Evolutionary conservation across 2,329 filamentous ascomycete species (phyloP).

Genomic region (Paecilomyces niveus): DNA sequence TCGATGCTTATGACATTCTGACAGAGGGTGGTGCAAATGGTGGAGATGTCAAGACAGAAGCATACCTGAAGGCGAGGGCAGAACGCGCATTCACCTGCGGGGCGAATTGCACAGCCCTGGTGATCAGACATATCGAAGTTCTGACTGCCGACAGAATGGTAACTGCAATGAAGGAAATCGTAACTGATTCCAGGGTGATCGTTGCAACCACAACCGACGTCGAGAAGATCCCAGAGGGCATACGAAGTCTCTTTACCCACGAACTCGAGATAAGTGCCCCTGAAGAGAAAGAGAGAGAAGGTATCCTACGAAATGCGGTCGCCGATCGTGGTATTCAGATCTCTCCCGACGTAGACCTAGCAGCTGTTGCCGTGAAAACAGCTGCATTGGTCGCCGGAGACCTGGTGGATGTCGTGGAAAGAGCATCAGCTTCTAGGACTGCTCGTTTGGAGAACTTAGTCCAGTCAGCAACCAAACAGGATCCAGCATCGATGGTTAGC

Average conservation of each 20-base stretch:
- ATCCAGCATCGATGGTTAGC: conserved; percentile 42
- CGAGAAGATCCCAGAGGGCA: conserved; percentile 85
- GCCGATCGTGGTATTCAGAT: conserved; percentile 68
- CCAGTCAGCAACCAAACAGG: conserved; percentile 21
- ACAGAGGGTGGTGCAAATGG: conserved; percentile 84
- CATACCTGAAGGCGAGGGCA: conserved; percentile 76
- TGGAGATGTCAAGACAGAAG: conserved; percentile 89
- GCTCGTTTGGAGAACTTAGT: conserved; percentile 70
- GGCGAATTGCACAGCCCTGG: conserved; percentile 68
- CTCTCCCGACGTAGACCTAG: conserved; percentile 75
- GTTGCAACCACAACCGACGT: conserved; percentile 93
- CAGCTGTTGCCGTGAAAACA: conserved; percentile 84
- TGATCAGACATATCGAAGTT: conserved; percentile 87
- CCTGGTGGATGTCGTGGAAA: conserved; percentile 86
- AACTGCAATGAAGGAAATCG: conserved; percentile 72
- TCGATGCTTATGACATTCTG: conserved; percentile 89
- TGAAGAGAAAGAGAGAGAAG: conserved; percentile 85
- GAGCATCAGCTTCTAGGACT: conserved; percentile 70
- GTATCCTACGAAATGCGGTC: conserved; percentile 72
- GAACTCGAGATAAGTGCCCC: conserved; percentile 91
- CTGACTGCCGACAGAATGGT: conserved; percentile 87
- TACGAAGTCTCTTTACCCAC: conserved; percentile 87
- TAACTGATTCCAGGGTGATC: conserved; percentile 71
- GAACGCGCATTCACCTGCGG: conserved; percentile 88
- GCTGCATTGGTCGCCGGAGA: conserved; percentile 92